A percentile compares a stretch with the other conserved stretches of the same genome.
These are phyloP conservation scores for Ustilago shanxiensis DNA, from an alignment of 1,284 basidiomycete species.

Conservation along the genomic window DNA sequence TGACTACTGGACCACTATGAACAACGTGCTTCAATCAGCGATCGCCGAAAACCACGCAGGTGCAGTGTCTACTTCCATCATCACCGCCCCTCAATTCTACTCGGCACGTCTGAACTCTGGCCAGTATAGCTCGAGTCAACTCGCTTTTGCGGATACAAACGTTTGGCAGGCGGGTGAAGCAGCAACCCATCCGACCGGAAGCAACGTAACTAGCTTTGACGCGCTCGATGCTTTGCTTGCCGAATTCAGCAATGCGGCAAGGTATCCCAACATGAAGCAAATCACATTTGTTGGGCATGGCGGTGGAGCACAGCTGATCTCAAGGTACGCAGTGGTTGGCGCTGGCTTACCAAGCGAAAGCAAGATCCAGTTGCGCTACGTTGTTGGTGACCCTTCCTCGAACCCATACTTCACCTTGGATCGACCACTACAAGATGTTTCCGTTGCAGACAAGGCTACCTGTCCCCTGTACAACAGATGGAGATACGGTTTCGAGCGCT, in stretches of 20 bases:
- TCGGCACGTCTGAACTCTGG: constrained; percentile 61
- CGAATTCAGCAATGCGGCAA: constrained; percentile 50
- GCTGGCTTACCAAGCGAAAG: constrained; percentile 31
- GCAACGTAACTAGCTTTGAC: constrained; percentile 60
- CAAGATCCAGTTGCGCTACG: constrained; percentile 58
- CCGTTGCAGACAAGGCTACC: constrained; percentile 40
- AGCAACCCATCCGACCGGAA: constrained; percentile 55
- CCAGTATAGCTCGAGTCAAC: constrained; percentile 51
- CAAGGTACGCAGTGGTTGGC: constrained; percentile 64
- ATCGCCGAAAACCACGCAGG: constrained; percentile 31
- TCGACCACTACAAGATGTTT: constrained; percentile 53
- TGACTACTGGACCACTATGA: constrained; percentile 61
- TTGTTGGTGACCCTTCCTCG: constrained; percentile 66
- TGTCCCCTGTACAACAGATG: constrained; percentile 64
- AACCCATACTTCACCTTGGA: constrained; percentile 64
- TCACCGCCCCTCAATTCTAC: constrained; percentile 66
- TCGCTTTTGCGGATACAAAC: constrained; percentile 63
- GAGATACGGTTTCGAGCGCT: constrained; percentile 64
- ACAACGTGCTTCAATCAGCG: constrained; percentile 54
- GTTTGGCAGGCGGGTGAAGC: constrained; percentile 63
- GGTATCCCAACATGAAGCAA: constrained; percentile 61
- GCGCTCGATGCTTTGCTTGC: constrained; percentile 63
- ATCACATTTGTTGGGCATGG: constrained; percentile 68
- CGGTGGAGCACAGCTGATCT: constrained; percentile 65
- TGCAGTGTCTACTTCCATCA: constrained; percentile 44